Evolutionary conservation across 179 eudicot species (phyloP), one percentile per base, ranked within the genome.

Genomic region (Camellia oleifera): DNA sequence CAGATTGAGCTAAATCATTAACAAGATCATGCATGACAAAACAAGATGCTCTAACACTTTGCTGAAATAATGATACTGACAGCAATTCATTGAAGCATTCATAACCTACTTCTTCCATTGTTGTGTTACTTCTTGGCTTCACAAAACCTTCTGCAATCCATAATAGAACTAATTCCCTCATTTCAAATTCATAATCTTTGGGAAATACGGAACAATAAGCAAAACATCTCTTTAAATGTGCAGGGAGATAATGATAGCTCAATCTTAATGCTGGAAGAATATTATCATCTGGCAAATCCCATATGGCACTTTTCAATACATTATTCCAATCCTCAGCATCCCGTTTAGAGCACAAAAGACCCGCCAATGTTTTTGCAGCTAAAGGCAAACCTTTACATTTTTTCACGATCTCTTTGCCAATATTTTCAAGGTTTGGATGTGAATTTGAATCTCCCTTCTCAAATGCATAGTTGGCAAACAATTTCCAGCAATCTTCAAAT

Each of bases 131-230:
- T 40, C 9, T 60, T n/a, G 17, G 46, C 7, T 13, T 60, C 13
- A 17, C 13, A 50, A 77, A 77, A 3, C 45, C 40, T 77, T 64
- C 42, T 3, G 71, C 79, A 8, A 44, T 77, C 79, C 79, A 77
- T 9, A 77, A 60, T 61, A 9, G n/a, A 0, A 77, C 71, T 15
- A 69, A 8, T 20, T 3, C 4, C 79, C 63, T 53, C 14, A 52
- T 62, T n/a, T 1, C 66, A 53, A 86, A 83, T 23, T 7, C 56
- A 18, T 81, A 72, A 45, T 46, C 63, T 45, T 83, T 66, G 0
- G 86, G 86, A 69, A 83, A 83, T 10, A 86, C 11, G 17, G 84
- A 76, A 62, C 84, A 83, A 60, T 76, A 86, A 9, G 86, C 79
- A 42, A 83, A 81, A 56, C 88, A 83, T 18, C 62, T 74, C 80